Conservation (phyloP, 441 rosid genomes). For the Euphorbia schlechtendalii region DNA sequence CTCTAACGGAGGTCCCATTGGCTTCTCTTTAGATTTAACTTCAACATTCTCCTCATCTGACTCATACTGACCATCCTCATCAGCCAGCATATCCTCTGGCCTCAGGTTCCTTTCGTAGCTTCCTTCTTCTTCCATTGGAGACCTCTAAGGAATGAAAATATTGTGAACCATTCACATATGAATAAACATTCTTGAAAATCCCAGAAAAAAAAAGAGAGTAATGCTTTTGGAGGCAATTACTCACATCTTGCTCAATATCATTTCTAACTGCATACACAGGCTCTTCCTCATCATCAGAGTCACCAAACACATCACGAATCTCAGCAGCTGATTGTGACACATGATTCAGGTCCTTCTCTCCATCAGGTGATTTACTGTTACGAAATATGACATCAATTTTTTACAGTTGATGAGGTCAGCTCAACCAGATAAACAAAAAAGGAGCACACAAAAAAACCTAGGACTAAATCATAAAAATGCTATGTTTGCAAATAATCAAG, state of each 20-base stretch:
- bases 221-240: too few species aligned
- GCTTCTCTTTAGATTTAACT: conserved; percentile 70
- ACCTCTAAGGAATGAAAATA: conserved; percentile 42
- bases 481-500: not conserved
- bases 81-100: conserved; percentile 68
- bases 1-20: conserved; percentile 87
- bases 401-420: conserved; percentile 14
- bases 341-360: conserved; percentile 51
- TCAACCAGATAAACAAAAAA: conserved; percentile 8
- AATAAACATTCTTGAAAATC: conserved; percentile 9
- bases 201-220: conserved; percentile 9
- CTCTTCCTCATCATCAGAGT: conserved; percentile 88
- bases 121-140: conserved; percentile 75
- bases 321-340: conserved; percentile 64
- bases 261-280: conserved; percentile 55
- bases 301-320: conserved; percentile 97
- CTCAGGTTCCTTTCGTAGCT: conserved; percentile 58
- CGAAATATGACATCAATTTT: conserved; percentile 15
- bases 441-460: not conserved
- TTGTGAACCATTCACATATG: conserved; percentile 10
- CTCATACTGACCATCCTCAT: conserved; percentile 72
- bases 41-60: conserved; percentile 84
- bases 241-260: conserved; percentile 62
- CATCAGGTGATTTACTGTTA: conserved; percentile 50
- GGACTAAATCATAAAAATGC: not conserved